Base-by-base conservation (phyloP, 805 yeast genomes). In the Kuraishia hungarica region DNA sequence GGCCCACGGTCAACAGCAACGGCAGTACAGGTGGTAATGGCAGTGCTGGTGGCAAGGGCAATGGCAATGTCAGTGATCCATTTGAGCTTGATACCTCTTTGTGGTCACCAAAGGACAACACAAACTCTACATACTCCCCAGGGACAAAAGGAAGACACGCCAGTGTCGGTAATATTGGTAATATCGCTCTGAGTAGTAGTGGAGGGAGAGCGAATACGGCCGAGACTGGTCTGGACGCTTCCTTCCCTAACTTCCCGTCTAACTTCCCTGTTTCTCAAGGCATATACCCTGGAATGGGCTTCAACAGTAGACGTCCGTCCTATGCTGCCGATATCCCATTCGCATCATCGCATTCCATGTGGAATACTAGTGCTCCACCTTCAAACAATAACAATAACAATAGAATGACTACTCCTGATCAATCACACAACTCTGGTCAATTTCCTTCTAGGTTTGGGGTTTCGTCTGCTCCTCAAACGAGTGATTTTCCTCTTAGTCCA, bases 241-340 rank as follows among this genome's bases (percentile, higher is more conserved):
- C 29, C 10, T 26, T 10, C 29, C 29, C 29, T 10, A 26, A 26
- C 29, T 47, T 23, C 22, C 26, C 50, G 8, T 10, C 29, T 10
- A 26, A 26, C 29, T 47, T 23, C 22, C 26, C 50, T 21, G 21
- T 47, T 13, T 35, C 43, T 15, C 43, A 35, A 17, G 17, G 17
- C n/a, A 35, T 35, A 7, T 49, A 49, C 35, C 51, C 28, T 15
- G 51, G 51, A 19, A 49, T 49, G 51, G 51, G 51, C 51, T 49
- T 49, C 51, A 24, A 24, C 51, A 22, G 19, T 13, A 49, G 51
- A n/a, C 28, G 51, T 15, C 29, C 28, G 7, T 49, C 51, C 17
- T 49, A 49, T 26, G 35, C 51, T n/a, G 51, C 28, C 7, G 51
- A 49, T n/a, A 23, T 49, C 2, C 35, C 51, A 4, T n/a, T n/a